Evolutionary conservation across 2,329 filamentous ascomycete species (phyloP).

Genomic region (Atkinsonella hypoxylon): DNA sequence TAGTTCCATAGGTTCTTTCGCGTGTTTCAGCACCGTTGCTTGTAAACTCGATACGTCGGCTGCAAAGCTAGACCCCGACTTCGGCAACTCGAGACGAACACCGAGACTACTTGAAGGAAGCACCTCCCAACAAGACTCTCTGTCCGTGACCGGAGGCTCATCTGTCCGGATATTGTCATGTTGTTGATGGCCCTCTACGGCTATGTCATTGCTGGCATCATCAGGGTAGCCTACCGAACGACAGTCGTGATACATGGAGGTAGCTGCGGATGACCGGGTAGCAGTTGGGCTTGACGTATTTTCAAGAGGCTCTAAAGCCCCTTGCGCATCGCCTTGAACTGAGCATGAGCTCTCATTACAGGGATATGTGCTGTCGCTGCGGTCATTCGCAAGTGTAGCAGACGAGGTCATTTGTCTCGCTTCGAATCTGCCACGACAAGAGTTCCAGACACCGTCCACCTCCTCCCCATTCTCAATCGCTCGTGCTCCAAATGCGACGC

Average conservation of each 20-base stretch:
- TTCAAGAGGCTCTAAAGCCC: not conserved
- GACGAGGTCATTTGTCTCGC: conserved; percentile 13
- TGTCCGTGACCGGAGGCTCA: not conserved
- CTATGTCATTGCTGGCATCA: not conserved
- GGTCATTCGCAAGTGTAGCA: conserved; percentile 12
- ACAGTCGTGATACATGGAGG: not conserved
- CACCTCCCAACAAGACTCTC: not conserved
- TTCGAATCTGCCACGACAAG: conserved; percentile 33
- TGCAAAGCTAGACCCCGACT: not conserved
- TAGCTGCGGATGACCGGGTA: conserved; percentile 1
- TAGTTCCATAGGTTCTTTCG: not conserved
- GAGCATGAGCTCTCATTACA: not conserved
- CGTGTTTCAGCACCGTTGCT: not conserved
- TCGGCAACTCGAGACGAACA: conserved; percentile 4
- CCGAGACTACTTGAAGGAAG: conserved; percentile 8
- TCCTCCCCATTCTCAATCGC: conserved; percentile 75
- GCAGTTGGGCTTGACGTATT: not conserved
- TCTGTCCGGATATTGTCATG: not conserved
- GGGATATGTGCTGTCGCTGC: not conserved
- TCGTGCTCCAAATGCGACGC: conserved; percentile 75
- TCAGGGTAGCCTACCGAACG: not conserved
- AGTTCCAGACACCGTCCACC: conserved; percentile 76
- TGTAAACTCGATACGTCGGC: not conserved
- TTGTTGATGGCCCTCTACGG: not conserved
- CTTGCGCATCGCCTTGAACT: not conserved